Base-by-base conservation (phyloP, 768 basidiomycete genomes). In the Gloeostereum incarnatum region DNA sequence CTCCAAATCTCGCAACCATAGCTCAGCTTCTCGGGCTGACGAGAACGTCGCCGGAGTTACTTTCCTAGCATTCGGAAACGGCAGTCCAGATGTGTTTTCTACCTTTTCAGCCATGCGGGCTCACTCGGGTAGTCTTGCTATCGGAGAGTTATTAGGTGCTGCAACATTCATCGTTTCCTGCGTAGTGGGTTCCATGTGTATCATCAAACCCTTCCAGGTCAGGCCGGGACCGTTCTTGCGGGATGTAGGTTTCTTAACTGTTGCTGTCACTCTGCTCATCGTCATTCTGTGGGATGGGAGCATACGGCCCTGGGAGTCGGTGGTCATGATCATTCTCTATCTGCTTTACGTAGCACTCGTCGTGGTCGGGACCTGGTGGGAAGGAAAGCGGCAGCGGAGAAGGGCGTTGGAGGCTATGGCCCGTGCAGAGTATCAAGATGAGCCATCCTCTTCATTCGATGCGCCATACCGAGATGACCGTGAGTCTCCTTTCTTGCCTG, bases 41-140 rank as follows among this genome's bases (percentile, higher is more conserved):
- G 92, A 99, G 54, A 87, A 88, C 39, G 80, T 97, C 11, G 92
- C 96, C 0, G 96, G 96, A 0, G 93, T 98, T 17, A 99, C 96
- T 0, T 87, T 99, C 49, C 71, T 99, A 20, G 96, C 96, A 0
- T 93, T 97, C 54, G 94, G 94, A 27, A 98, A 98, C 54, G 94
- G 93, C 21, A 92, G 89, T 51, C 94, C 94, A 0, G 94, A 97
- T 56, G 73, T 98, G 3, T 98, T 97, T 58, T 83, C 90, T 5
- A 99, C 96, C 0, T 96, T 94, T 56, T 86, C 90, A 2, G 88
- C 94, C 14, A 84, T 99, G 76, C 78, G 78, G 21, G 69, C 79
- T 16, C 64, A 81, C 49, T 88, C 92, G 3, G 92, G 92, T 6
- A 76, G 85, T 40, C 61, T 99, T 39, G 96, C 96, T 1, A 78